Percentiles rank a stretch among this genome's conserved stretches.
Conservation (phyloP, 371 early-diverging fungal genomes). For the Choanephora cucurbitarum region DNA sequence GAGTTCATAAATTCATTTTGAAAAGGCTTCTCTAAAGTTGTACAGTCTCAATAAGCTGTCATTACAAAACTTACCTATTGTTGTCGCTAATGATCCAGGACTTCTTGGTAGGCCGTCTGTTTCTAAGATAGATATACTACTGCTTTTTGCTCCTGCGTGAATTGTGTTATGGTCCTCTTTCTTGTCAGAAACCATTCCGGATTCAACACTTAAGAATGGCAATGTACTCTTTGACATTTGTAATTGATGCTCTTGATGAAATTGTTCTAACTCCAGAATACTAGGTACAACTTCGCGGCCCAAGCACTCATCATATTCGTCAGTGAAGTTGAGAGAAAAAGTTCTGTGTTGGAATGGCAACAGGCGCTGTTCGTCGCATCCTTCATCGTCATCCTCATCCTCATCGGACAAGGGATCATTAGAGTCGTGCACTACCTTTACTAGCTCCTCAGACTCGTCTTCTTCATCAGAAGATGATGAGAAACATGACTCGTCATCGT, state of each 20-base stretch:
- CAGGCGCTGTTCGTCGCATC: not conserved
- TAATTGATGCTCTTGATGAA: conserved; percentile 28
- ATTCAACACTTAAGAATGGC: conserved; percentile 39
- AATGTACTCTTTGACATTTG: conserved; percentile 26
- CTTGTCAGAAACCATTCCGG: conserved; percentile 11
- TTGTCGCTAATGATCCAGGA: too few relatives aligned
- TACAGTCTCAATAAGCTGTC: too few relatives aligned
- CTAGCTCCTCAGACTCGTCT: conserved; percentile 7
- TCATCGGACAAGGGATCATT: not conserved
- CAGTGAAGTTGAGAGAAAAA: conserved; percentile 59
- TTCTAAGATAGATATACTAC: not conserved
- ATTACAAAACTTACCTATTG: too few relatives aligned
- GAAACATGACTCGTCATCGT: conserved; percentile 40
- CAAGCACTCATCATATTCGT: conserved; percentile 64
- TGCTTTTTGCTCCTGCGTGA: not conserved
- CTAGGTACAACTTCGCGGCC: conserved; percentile 50
- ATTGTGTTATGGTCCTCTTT: not conserved
- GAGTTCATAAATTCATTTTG: not conserved
- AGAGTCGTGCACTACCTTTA: not conserved
- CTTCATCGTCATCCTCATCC: conserved; percentile 1
- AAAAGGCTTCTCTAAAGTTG: not conserved
- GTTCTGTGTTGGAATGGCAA: conserved; percentile 31
- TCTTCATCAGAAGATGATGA: conserved; percentile 43
- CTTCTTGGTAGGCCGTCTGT: conserved; percentile 1
- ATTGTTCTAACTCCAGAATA: conserved; percentile 27